Base-by-base conservation (phyloP, 345 rosid genomes). In the Camelina hispida region DNA sequence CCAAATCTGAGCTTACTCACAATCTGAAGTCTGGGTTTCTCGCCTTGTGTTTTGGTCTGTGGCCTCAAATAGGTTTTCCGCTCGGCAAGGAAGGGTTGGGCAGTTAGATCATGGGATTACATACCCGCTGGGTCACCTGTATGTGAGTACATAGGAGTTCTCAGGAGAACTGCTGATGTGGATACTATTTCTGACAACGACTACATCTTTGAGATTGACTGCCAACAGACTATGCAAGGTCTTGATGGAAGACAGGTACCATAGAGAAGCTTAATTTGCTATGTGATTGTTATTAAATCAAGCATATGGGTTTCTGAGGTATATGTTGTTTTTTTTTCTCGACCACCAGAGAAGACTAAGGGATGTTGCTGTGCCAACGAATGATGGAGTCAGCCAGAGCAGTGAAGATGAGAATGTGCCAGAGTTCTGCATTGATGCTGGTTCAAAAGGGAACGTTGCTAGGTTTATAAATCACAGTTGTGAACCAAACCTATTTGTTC, bases 391-490 rank as follows among this genome's bases (percentile, higher is more conserved):
- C 22, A 80, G 80, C 51, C 44, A 68, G 70, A 57, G 60, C 67
- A 83, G 66, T 25, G 91, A 83, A 32, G 87, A 78, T 65, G 94
- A 91, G 52, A 85, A 35, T 80, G 66, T 30, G 8, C 98, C 99
- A 0, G 99, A 96, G 76, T 96, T 81, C 76, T 90, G 97, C 84
- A 91, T 95, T 50, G 98, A 96, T 74, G 98, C 99, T 32, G 91
- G 91, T 58, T 74, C 88, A 7, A 59, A 14, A 64, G 99, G 99
- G 81, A 95, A 89, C 74, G 28, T 89, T 75, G 91, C 99, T 9
- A 86, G 98, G 81, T 95, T 89, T 80, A 88, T 96, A 44, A 95
- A 95, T 71, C 98, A 92, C 74, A 92, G 98, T 66, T 95, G 99
- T 34, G 93, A 84, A 81, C 99, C 99, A 17, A 96, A 96, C 70